Evolutionary conservation across 495 filamentous ascomycete genomes (phyloP).

Genomic region (Parathielavia appendiculata): DNA sequence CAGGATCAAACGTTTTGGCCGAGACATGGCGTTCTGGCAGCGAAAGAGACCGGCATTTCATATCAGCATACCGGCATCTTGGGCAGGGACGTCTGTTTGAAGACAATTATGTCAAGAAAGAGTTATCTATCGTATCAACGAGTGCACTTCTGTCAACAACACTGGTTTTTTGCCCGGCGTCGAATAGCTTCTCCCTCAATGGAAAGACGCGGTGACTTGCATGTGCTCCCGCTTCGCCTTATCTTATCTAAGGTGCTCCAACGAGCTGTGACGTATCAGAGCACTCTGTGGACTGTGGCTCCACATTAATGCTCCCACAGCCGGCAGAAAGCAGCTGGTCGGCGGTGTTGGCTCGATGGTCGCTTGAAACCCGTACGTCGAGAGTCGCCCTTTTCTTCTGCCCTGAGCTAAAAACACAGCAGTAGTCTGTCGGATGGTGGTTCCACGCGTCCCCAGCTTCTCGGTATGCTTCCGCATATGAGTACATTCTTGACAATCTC

Average conservation of each 20-base stretch:
- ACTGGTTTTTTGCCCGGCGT: too few relatives aligned
- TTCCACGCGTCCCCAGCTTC: background rate
- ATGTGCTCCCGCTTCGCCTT: constrained; percentile 12
- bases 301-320: constrained; percentile 10
- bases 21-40: constrained; percentile 5
- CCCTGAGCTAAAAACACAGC: background rate
- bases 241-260: constrained; percentile 31
- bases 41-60: background rate
- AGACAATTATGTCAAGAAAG: too few relatives aligned
- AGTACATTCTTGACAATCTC: background rate
- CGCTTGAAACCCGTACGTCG: background rate
- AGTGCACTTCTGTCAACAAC: too few relatives aligned
- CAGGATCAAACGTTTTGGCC: background rate
- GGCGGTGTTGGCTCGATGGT: constrained; percentile 1
- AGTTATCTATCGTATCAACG: too few relatives aligned
- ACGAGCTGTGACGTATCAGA: constrained; percentile 29
- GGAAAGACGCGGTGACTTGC: too few relatives aligned
- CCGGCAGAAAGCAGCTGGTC: constrained; percentile 15
- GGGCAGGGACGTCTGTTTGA: too few relatives aligned
- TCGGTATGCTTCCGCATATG: constrained; percentile 14
- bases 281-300: constrained; percentile 1
- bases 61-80: too few relatives aligned
- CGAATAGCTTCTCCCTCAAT: too few relatives aligned
- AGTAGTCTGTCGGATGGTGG: background rate
- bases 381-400: constrained; percentile 21